Percentiles rank a stretch among this genome's conserved stretches.
phyloP scores from a whole-genome alignment of 208 protist genomes.

The Willaertia magna region DNA sequence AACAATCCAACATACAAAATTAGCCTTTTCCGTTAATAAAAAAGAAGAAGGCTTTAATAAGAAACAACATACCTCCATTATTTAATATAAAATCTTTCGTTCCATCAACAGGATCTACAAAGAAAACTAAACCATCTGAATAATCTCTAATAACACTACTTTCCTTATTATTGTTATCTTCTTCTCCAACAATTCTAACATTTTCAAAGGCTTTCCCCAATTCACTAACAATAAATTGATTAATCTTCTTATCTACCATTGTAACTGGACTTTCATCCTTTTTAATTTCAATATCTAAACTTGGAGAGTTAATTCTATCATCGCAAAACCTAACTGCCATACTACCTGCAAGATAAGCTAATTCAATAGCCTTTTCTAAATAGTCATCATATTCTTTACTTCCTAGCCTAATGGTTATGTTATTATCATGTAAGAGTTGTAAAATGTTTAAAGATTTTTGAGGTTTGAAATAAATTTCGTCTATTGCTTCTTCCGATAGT shows the following conservation, averaged over 20 bases:
- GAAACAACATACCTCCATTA: too few species aligned
- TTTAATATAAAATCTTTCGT: conserved; percentile 7
- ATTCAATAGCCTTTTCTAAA: background rate
- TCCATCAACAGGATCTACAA: conserved; percentile 1
- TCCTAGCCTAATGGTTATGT: too few species aligned
- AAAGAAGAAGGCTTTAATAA: too few species aligned
- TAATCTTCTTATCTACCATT: background rate
- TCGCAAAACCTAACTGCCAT: background rate
- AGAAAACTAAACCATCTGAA: background rate
- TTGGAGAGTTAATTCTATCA: background rate
- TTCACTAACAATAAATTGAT: background rate
- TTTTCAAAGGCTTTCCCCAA: background rate
- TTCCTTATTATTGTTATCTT: background rate
- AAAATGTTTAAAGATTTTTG: too few species aligned
- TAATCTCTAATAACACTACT: background rate
- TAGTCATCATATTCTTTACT: background rate
- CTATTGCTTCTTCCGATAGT: too few species aligned
- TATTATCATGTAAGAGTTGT: too few species aligned
- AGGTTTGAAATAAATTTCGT: too few species aligned
- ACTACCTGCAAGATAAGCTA: background rate
- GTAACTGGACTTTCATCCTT: background rate
- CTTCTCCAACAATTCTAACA: background rate
- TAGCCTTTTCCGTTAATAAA: too few species aligned
- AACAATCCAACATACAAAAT: too few species aligned
- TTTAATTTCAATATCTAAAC: background rate